Conservation (phyloP, 2,329 filamentous ascomycete genomes). For the Diplodia corticola region DNA sequence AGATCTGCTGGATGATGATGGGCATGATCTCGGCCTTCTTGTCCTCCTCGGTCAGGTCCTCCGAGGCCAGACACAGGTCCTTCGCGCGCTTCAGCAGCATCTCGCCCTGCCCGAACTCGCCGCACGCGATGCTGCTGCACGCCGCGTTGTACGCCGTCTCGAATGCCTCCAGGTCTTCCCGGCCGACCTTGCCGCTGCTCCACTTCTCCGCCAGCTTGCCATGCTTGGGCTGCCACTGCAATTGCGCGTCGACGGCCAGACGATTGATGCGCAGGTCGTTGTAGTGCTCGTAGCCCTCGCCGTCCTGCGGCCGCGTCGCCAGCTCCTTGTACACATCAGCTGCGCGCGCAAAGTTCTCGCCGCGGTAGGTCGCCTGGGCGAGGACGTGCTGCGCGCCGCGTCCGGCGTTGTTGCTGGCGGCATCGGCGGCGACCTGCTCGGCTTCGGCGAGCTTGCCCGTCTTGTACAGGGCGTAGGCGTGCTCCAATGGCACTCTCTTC, state of each 20-base stretch:
- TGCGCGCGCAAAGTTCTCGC: constrained; percentile 70
- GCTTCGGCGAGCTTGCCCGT: constrained; percentile 68
- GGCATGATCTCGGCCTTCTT: constrained; percentile 73
- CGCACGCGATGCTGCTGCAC: constrained; percentile 69
- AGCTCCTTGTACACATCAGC: constrained; percentile 64
- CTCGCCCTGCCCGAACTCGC: constrained; percentile 64
- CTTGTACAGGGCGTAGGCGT: constrained; percentile 83
- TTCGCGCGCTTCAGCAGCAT: constrained; percentile 68
- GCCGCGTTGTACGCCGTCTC: constrained; percentile 81
- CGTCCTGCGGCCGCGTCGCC: constrained; percentile 45
- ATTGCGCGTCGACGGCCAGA: constrained; percentile 70
- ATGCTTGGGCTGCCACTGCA: constrained; percentile 63
- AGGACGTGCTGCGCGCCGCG: constrained; percentile 61
- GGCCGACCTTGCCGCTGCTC: constrained; percentile 51
- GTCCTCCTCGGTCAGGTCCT: constrained; percentile 72
- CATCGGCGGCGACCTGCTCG: constrained; percentile 51
- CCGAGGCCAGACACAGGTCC: constrained; percentile 70
- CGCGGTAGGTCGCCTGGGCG: constrained; percentile 63
- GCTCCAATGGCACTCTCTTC: constrained; percentile 64
- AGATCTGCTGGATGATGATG: constrained; percentile 75
- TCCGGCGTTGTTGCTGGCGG: constrained; percentile 32
- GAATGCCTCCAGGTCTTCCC: constrained; percentile 68
- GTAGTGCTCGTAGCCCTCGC: constrained; percentile 58
- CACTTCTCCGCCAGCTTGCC: constrained; percentile 51
- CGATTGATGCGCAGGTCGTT: constrained; percentile 76